These are phyloP conservation scores for Euphorbia schlechtendalii DNA, from an alignment of 441 rosid species.

Conservation along the genomic window DNA sequence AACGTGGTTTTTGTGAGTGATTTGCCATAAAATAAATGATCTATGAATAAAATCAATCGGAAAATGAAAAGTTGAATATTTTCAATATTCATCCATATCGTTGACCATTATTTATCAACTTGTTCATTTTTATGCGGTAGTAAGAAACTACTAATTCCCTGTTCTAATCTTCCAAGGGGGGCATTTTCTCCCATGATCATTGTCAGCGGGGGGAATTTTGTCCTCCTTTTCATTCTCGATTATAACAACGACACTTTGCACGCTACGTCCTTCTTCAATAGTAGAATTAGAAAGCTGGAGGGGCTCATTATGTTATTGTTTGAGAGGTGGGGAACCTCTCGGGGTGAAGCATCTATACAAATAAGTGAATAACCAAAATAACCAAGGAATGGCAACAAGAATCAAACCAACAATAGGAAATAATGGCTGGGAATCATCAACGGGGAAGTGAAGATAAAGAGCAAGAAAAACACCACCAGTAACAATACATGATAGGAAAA, in stretches of 20 bases:
- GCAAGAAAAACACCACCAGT: slow-evolving; percentile 51
- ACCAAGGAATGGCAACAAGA: slow-evolving; percentile 64
- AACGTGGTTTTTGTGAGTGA: too few relatives aligned
- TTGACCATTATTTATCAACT: background rate
- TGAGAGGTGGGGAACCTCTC: background rate
- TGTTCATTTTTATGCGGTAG: slow-evolving; percentile 7
- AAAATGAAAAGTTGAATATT: too few relatives aligned
- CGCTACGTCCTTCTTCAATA: slow-evolving; percentile 30
- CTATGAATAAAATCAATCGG: background rate
- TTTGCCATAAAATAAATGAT: too few relatives aligned
- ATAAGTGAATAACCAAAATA: slow-evolving; percentile 55
- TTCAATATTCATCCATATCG: too few relatives aligned
- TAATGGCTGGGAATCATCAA: slow-evolving; percentile 22
- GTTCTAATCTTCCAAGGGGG: background rate
- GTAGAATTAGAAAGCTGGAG: background rate
- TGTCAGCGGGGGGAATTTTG: background rate
- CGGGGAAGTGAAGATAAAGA: slow-evolving; percentile 39
- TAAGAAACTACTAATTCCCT: background rate
- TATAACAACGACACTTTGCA: slow-evolving; percentile 38
- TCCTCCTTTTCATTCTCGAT: slow-evolving; percentile 18
- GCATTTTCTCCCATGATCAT: background rate
- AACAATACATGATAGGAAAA: slow-evolving; percentile 43
- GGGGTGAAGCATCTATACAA: slow-evolving; percentile 44
- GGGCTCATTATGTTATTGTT: background rate
- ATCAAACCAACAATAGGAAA: slow-evolving; percentile 44